These are phyloP conservation scores for Chrysanthemum lavandulifolium DNA, from an alignment of 129 eudicot genomes.

Conservation along the genomic window DNA sequence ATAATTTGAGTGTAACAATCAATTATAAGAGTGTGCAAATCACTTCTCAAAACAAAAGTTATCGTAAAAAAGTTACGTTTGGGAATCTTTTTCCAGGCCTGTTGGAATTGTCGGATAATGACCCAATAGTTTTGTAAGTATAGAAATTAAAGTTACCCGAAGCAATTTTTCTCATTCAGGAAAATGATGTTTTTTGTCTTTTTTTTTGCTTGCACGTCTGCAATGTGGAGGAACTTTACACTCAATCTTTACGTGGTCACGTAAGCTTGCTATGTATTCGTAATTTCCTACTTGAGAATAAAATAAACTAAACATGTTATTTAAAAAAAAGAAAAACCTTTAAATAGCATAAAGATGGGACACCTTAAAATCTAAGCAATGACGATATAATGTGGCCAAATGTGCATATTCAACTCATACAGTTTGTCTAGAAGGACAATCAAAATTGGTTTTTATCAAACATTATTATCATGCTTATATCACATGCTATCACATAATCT, in stretches of 20 bases:
- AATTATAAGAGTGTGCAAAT: too few species aligned
- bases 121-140: background rate
- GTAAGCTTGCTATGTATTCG: too few species aligned
- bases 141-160: background rate
- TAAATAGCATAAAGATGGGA: background rate
- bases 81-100: too few species aligned
- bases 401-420: background rate
- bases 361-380: slow-evolving; percentile 31
- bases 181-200: background rate
- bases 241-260: slow-evolving; percentile 27
- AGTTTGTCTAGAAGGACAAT: background rate
- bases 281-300: too few species aligned
- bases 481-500: background rate
- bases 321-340: background rate
- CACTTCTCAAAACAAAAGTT: background rate
- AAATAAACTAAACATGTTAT: background rate
- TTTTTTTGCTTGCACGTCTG: slow-evolving; percentile 31
- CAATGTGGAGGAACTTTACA: background rate
- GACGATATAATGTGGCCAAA: slow-evolving; percentile 27
- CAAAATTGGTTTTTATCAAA: background rate
- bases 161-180: background rate
- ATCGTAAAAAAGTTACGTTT: background rate
- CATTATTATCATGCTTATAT: background rate
- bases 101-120: background rate
- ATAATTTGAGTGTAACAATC: too few species aligned